Conservation (phyloP, 1,284 basidiomycete species). For the Sporisorium reilianum region DNA sequence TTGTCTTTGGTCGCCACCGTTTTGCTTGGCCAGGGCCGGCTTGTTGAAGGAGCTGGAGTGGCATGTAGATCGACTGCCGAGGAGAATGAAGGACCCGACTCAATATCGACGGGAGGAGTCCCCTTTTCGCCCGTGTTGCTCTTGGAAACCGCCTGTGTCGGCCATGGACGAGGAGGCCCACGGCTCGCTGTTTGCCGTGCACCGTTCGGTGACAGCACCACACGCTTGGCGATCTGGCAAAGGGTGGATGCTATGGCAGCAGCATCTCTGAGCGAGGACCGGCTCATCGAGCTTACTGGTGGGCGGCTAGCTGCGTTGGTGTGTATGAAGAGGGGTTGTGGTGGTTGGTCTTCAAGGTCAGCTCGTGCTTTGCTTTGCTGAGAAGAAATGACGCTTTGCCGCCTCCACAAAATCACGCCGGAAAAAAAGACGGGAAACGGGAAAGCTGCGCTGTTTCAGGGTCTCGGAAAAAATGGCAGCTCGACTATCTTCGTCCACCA, state of each 20-base stretch:
- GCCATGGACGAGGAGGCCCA: constrained; percentile 27
- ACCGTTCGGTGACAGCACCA: constrained; percentile 32
- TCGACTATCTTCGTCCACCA: not conserved
- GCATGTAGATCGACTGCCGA: not conserved
- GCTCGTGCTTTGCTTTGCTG: constrained; percentile 1
- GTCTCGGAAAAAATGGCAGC: constrained; percentile 24
- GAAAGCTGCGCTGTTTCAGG: constrained; percentile 6
- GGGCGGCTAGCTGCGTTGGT: not conserved
- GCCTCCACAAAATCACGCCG: no score
- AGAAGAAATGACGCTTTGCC: constrained; percentile 2
- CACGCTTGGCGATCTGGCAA: constrained; percentile 38
- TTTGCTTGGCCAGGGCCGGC: constrained; percentile 33
- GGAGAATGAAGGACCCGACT: not conserved
- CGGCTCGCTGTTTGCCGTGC: constrained; percentile 8
- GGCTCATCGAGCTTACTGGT: constrained; percentile 24
- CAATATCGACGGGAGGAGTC: not conserved
- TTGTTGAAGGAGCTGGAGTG: not conserved
- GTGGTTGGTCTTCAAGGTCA: not conserved
- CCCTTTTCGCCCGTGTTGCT: not conserved
- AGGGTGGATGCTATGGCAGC: constrained; percentile 49
- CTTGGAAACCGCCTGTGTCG: constrained; percentile 12
- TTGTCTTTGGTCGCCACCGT: not conserved
- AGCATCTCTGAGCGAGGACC: constrained; percentile 44
- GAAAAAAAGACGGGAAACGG: not conserved
- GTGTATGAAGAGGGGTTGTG: not conserved